These are phyloP conservation scores for Sclerotiophoma versabilis DNA, from an alignment of 2,329 filamentous ascomycete genomes.

Conservation along the genomic window DNA sequence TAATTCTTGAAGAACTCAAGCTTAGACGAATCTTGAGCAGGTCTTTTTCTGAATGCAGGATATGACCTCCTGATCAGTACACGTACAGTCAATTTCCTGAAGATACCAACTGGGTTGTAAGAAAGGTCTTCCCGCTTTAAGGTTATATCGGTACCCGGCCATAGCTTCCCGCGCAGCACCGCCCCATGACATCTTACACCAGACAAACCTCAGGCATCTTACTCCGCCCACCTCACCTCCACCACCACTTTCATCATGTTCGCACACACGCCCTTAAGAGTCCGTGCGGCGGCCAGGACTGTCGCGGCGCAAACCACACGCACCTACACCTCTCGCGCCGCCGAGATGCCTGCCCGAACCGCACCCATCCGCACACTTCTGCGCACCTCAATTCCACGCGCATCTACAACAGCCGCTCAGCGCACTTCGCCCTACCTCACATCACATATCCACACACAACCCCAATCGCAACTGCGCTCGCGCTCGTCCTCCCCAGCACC, in stretches of 20 bases:
- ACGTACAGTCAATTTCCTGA: too few relatives aligned
- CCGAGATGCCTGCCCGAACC: conserved; percentile 35
- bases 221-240: conserved; percentile 1
- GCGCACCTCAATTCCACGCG: conserved; percentile 37
- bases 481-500: conserved; percentile 35
- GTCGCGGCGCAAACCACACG: conserved; percentile 15
- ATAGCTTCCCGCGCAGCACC: conserved; percentile 7
- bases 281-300: conserved; percentile 3
- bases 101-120: too few relatives aligned
- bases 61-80: too few relatives aligned
- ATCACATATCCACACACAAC: conserved; percentile 26
- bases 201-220: conserved; percentile 16
- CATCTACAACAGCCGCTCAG: conserved; percentile 32
- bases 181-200: conserved; percentile 19
- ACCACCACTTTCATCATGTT: conserved; percentile 6
- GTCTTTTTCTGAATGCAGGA: too few relatives aligned
- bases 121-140: too few relatives aligned
- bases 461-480: conserved; percentile 23
- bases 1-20: too few relatives aligned
- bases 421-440: conserved; percentile 29
- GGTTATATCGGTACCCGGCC: conserved; percentile 1
- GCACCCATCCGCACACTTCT: conserved; percentile 39
- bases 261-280: conserved; percentile 9
- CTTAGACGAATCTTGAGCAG: not conserved
- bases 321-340: conserved; percentile 24